phyloP scores from a whole-genome alignment of 2,329 filamentous ascomycete species.

The Cordyceps fumosorosea region DNA sequence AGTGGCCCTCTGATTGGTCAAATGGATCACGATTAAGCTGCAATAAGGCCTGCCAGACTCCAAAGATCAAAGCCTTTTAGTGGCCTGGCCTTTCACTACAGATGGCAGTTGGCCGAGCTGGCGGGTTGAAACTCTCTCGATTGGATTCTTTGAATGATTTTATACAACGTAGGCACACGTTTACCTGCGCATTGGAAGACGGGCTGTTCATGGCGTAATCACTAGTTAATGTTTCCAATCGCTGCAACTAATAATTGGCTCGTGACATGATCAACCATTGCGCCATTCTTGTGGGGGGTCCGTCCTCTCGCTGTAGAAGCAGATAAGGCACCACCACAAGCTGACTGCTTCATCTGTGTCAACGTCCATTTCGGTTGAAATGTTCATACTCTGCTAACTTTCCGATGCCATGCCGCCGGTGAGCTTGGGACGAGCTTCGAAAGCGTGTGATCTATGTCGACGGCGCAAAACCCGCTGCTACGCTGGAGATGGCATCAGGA shows the following conservation, averaged over 20 bases:
- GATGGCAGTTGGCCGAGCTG: too few relatives aligned
- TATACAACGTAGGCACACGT: too few relatives aligned
- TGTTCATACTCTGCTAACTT: not conserved
- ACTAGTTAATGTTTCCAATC: too few relatives aligned
- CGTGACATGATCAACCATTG: not conserved
- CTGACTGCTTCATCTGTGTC: not conserved
- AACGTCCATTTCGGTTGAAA: not conserved
- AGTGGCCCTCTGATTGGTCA: too few relatives aligned
- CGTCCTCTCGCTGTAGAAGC: not conserved
- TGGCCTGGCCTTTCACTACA: too few relatives aligned
- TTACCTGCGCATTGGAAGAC: too few relatives aligned
- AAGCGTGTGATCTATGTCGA: constrained; percentile 21
- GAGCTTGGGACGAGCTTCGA: constrained; percentile 20
- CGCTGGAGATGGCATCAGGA: constrained; percentile 5
- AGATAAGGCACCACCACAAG: not conserved
- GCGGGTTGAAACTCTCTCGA: too few relatives aligned
- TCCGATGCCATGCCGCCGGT: constrained; percentile 19
- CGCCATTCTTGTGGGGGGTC: not conserved
- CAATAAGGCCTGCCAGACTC: too few relatives aligned
- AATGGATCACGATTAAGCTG: too few relatives aligned
- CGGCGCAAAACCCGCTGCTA: constrained; percentile 23
- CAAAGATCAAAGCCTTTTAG: too few relatives aligned
- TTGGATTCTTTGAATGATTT: too few relatives aligned
- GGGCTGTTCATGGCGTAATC: too few relatives aligned
- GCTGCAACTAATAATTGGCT: not conserved